These are phyloP conservation scores for Saccharomycopsis selenospora DNA, from an alignment of 805 yeast genomes.

Conservation along the genomic window DNA sequence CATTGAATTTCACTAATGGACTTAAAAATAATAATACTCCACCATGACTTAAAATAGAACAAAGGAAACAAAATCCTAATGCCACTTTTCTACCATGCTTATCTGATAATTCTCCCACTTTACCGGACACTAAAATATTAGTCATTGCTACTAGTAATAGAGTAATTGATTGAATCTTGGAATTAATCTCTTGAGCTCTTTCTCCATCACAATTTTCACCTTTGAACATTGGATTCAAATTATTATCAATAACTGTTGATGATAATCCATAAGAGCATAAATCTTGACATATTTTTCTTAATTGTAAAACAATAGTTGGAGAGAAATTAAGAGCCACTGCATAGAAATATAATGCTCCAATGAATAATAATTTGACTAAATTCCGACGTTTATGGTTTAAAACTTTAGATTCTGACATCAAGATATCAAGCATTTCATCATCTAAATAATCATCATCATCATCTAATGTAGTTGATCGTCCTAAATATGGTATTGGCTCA, in stretches of 20 bases:
- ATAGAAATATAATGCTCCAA: background rate
- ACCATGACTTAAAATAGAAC: slow-evolving; percentile 26
- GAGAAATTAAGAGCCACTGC: background rate
- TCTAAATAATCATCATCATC: background rate
- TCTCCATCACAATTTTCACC: slow-evolving; percentile 31
- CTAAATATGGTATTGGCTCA: too few species aligned
- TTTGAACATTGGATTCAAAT: background rate
- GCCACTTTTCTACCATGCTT: slow-evolving; percentile 52
- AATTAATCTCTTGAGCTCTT: slow-evolving; percentile 37
- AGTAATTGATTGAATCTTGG: slow-evolving; percentile 42
- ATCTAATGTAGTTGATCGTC: too few species aligned
- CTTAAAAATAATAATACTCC: slow-evolving; percentile 21
- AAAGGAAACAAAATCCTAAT: slow-evolving; percentile 30
- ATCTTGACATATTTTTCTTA: background rate
- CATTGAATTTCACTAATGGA: slow-evolving; percentile 12
- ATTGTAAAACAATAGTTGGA: background rate
- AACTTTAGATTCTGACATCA: background rate
- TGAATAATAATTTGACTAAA: background rate
- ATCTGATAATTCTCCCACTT: slow-evolving; percentile 58
- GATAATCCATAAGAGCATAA: background rate
- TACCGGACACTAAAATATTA: slow-evolving; percentile 49
- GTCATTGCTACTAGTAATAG: slow-evolving; percentile 38
- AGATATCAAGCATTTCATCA: background rate
- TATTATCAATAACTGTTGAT: background rate
- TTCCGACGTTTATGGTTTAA: background rate